Evolutionary conservation across 805 yeast species (phyloP).

Genomic region (Nakazawaea siamensis): DNA sequence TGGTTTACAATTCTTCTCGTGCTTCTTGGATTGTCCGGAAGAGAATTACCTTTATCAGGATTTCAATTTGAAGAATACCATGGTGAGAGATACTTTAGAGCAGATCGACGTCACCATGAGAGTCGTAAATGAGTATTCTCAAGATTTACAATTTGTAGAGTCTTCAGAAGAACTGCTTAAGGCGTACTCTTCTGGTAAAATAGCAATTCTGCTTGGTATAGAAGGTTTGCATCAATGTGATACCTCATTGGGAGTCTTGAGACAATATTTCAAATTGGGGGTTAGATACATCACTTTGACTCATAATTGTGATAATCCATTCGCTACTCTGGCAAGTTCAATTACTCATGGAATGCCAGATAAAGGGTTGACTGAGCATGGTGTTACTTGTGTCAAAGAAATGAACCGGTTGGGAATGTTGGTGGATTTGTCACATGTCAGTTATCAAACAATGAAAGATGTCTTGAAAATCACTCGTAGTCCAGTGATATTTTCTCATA

Average conservation of each 20-base stretch:
- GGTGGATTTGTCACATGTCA: constrained; percentile 41
- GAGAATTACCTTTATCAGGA: constrained; percentile 29
- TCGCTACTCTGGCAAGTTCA: constrained; percentile 39
- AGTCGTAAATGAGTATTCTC: constrained; percentile 31
- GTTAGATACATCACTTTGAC: constrained; percentile 38
- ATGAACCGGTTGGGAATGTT: constrained; percentile 43
- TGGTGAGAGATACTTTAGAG: constrained; percentile 45
- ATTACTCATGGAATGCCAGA: constrained; percentile 31
- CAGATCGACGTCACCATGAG: constrained; percentile 44
- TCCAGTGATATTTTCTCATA: constrained; percentile 37
- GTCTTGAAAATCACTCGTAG: constrained; percentile 26
- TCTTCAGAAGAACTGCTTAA: constrained; percentile 32
- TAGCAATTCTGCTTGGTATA: constrained; percentile 35
- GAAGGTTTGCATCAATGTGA: constrained; percentile 40
- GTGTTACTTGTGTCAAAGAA: constrained; percentile 29
- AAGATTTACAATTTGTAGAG: constrained; percentile 29
- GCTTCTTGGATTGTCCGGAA: constrained; percentile 35
- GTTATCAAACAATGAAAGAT: constrained; percentile 37
- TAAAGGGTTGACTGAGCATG: constrained; percentile 32
- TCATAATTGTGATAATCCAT: constrained; percentile 40
- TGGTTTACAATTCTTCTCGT: constrained; percentile 44
- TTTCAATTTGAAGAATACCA: constrained; percentile 33
- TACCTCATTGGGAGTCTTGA: constrained; percentile 29
- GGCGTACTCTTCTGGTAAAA: constrained; percentile 22
- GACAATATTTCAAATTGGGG: constrained; percentile 33